A percentile compares a stretch with the other conserved stretches of the same genome.
Evolutionary conservation across 352 stramenopile species (phyloP).

Genomic region (Nothophytophthora sp.): DNA sequence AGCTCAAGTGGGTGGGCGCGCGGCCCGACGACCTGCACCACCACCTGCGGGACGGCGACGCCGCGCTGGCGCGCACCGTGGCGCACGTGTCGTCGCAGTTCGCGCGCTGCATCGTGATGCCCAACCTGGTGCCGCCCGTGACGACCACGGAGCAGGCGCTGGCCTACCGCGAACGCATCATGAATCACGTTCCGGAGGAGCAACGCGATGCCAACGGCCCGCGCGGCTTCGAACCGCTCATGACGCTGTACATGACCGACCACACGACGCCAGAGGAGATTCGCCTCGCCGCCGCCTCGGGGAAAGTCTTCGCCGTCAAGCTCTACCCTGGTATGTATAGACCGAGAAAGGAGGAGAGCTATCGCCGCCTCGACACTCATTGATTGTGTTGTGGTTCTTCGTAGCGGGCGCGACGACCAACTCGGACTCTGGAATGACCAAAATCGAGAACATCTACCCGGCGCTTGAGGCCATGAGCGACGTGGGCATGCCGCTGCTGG

Average conservation of each 20-base stretch:
- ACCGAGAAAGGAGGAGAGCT: no score
- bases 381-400: not conserved
- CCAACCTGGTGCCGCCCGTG: conserved; percentile 98
- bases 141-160: conserved; percentile 94
- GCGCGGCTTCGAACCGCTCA: conserved; percentile 91
- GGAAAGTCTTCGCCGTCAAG: conserved; percentile 95
- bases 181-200: conserved; percentile 77
- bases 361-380: conserved; percentile 8
- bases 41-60: conserved; percentile 94
- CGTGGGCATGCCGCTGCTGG: conserved; percentile 93
- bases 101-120: conserved; percentile 96
- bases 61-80: conserved; percentile 82
- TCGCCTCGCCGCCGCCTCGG: conserved; percentile 82
- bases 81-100: conserved; percentile 84
- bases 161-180: conserved; percentile 95
- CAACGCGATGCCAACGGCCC: conserved; percentile 20
- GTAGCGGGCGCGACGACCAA: conserved; percentile 98
- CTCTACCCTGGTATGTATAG: conserved; percentile 95
- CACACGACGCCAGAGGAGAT: conserved; percentile 98
- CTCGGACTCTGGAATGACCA: conserved; percentile 96
- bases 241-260: conserved; percentile 99
- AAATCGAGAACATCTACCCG: conserved; percentile 94
- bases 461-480: conserved; percentile 81
- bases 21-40: conserved; percentile 98
- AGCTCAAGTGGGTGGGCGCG: conserved; percentile 42